phyloP scores from a whole-genome alignment of 2,329 filamentous ascomycete genomes.

The Sporothrix schenckii region DNA sequence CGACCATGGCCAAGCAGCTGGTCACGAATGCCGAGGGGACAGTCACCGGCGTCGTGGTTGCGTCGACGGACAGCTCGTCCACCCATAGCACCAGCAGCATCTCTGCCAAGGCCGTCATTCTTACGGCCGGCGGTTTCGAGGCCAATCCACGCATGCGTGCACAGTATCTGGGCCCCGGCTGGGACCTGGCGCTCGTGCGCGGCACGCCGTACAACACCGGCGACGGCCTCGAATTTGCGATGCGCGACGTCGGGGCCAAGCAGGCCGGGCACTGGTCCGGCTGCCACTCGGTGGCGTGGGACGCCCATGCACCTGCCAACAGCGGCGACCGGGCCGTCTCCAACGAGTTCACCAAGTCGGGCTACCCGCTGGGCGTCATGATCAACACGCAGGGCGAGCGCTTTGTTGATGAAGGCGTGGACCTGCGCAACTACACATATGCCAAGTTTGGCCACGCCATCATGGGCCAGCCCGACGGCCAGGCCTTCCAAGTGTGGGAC shows the following conservation, averaged over 20 bases:
- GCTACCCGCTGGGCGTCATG: slow-evolving; percentile 69
- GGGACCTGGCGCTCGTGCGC: slow-evolving; percentile 64
- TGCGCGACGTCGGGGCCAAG: slow-evolving; percentile 54
- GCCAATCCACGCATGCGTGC: slow-evolving; percentile 59
- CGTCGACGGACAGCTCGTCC: slow-evolving; percentile 32
- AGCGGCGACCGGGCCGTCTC: slow-evolving; percentile 61
- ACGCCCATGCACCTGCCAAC: slow-evolving; percentile 60
- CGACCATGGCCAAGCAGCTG: slow-evolving; percentile 51
- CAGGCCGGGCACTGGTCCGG: slow-evolving; percentile 63
- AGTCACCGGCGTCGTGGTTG: slow-evolving; percentile 43
- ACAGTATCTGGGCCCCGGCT: slow-evolving; percentile 59
- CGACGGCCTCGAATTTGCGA: slow-evolving; percentile 58
- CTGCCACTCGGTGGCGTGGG: slow-evolving; percentile 68
- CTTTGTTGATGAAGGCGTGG: slow-evolving; percentile 68
- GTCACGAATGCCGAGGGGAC: slow-evolving; percentile 41
- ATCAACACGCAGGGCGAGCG: slow-evolving; percentile 60
- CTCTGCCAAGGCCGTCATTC: slow-evolving; percentile 49
- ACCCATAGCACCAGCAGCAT: slow-evolving; percentile 39
- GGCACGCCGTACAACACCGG: slow-evolving; percentile 68
- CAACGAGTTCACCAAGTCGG: slow-evolving; percentile 70
- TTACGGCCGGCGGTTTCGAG: slow-evolving; percentile 67
- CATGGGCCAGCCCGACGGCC: slow-evolving; percentile 58
- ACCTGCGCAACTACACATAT: slow-evolving; percentile 69
- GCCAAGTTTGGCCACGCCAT: slow-evolving; percentile 67
- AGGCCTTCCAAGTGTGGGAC: slow-evolving; percentile 69